These are phyloP conservation scores for Conoideocrella luteorostrata DNA, from an alignment of 2,329 filamentous ascomycete genomes.

Conservation along the genomic window DNA sequence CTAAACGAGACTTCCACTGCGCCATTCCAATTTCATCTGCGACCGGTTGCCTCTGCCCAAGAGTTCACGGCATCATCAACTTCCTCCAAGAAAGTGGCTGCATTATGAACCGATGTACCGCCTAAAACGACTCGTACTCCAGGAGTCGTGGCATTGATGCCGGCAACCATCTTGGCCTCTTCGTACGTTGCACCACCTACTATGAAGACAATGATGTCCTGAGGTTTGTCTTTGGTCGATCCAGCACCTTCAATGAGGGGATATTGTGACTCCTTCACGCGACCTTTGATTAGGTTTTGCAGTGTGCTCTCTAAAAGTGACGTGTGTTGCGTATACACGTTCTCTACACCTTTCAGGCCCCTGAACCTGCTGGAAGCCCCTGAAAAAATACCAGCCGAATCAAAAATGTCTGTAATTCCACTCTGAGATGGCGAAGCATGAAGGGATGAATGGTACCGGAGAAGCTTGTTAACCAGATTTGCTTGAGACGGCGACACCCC, in stretches of 20 bases:
- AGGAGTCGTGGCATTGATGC: constrained; percentile 84
- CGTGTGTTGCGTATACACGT: constrained; percentile 97
- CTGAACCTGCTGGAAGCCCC: constrained; percentile 84
- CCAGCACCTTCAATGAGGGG: constrained; percentile 88
- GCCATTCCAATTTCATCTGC: constrained; percentile 13
- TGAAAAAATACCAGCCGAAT: constrained; percentile 84
- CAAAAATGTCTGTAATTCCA: constrained; percentile 86
- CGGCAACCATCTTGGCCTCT: constrained; percentile 92
- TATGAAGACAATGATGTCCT: constrained; percentile 94
- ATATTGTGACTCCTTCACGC: constrained; percentile 78
- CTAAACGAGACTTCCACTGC: too few species aligned
- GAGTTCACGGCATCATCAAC: constrained; percentile 80
- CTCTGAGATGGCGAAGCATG: constrained; percentile 69
- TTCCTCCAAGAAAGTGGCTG: constrained; percentile 80
- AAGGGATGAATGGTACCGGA: constrained; percentile 80
- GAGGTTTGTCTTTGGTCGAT: constrained; percentile 86
- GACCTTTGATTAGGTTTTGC: constrained; percentile 89
- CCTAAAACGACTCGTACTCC: constrained; percentile 85
- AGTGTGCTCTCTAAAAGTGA: constrained; percentile 80
- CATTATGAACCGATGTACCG: constrained; percentile 84
- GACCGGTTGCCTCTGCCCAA: constrained; percentile 64
- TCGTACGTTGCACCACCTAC: constrained; percentile 92
- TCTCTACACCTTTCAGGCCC: constrained; percentile 93
- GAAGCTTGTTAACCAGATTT: constrained; percentile 72
- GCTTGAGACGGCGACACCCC: constrained; percentile 69